Base-by-base conservation (phyloP, 2,329 filamentous ascomycete genomes). In the Lizonia empirigonia region DNA sequence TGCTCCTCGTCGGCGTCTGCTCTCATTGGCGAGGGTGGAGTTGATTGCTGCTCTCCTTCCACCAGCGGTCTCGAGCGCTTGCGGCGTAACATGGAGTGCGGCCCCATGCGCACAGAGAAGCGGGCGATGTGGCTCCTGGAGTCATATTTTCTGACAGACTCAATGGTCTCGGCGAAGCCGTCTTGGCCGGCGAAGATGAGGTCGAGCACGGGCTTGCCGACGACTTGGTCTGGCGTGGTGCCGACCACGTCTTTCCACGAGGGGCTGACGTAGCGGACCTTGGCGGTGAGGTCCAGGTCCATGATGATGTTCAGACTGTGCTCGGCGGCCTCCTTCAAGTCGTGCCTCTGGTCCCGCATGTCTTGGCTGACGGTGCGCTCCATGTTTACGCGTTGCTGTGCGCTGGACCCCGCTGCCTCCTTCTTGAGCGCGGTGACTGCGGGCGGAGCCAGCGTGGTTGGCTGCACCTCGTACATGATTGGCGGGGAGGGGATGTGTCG, bases 231-330 rank as follows among this genome's bases (percentile, higher is more conserved):
- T 30, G 87, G 82, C 35, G 83, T 77, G 4, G 89, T 93, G 51
- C 94, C 94, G 54, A 97, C 88, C 40, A 99, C 88, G 65, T 97
- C 91, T 54, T 85, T 84, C 94, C 94, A 99, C 13, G 93, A 97
- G 10, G 92, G 90, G 72, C 93, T 97, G 64, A 96, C 92, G 90
- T 94, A 99, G 75, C 91, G 89, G 66, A 99, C 88, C 55, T 85
- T 88, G 59, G 91, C 91, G 69, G 97, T 89, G 48, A 97, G 82
- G 67, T 91, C 91, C 59, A 99, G 81, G 76, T 99, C 93, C 70
- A 99, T 83, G 71, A 99, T 96, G 58, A 96, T 90, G 74, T 97
- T 99, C 71, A 96, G 82, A 18, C 92, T 97, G 77, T 97, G 91
- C 76, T 97, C 93, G 41, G 93, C 94, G 32, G 93, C 94, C 77